phyloP scores from a whole-genome alignment of 2,329 filamentous ascomycete genomes.

The Taxawa tesnikishii region DNA sequence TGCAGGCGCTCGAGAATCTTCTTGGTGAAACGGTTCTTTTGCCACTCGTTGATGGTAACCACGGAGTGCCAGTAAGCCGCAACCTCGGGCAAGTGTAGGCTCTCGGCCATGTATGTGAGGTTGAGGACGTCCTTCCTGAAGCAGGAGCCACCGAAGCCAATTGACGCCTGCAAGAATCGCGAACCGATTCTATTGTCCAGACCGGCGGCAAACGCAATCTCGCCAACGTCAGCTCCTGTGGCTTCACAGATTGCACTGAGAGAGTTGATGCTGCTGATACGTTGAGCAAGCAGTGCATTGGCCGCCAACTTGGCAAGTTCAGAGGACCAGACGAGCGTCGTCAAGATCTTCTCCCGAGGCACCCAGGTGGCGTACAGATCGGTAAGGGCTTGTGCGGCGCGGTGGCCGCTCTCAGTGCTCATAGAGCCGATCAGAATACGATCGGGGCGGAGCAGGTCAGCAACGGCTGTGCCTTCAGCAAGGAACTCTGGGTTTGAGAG shows the following conservation, averaged over 20 bases:
- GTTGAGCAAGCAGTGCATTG: conserved; percentile 70
- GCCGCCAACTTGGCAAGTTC: conserved; percentile 69
- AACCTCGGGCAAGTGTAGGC: conserved; percentile 56
- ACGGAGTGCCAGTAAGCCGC: conserved; percentile 65
- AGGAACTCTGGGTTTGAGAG: conserved; percentile 75
- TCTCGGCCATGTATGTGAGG: conserved; percentile 61
- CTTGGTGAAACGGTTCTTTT: conserved; percentile 55
- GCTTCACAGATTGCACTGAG: conserved; percentile 70
- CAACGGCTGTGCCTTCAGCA: conserved; percentile 63
- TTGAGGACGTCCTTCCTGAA: conserved; percentile 72
- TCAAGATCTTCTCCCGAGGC: conserved; percentile 52
- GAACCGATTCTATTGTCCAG: conserved; percentile 57
- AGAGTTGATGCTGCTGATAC: conserved; percentile 70
- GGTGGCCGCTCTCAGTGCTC: conserved; percentile 45
- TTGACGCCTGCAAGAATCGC: conserved; percentile 60
- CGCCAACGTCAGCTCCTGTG: conserved; percentile 62
- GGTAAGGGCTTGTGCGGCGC: conserved; percentile 51
- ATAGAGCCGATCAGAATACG: conserved; percentile 64
- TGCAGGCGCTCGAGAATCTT: conserved; percentile 55
- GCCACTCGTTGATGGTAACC: conserved; percentile 64
- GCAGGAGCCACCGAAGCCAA: conserved; percentile 70
- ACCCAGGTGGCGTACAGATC: conserved; percentile 63
- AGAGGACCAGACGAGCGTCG: conserved; percentile 64
- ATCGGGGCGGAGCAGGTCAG: conserved; percentile 58
- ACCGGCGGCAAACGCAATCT: conserved; percentile 56